Base-by-base conservation (phyloP, 169 alveolate species). In the Eimeria nieschulzi region DNA sequence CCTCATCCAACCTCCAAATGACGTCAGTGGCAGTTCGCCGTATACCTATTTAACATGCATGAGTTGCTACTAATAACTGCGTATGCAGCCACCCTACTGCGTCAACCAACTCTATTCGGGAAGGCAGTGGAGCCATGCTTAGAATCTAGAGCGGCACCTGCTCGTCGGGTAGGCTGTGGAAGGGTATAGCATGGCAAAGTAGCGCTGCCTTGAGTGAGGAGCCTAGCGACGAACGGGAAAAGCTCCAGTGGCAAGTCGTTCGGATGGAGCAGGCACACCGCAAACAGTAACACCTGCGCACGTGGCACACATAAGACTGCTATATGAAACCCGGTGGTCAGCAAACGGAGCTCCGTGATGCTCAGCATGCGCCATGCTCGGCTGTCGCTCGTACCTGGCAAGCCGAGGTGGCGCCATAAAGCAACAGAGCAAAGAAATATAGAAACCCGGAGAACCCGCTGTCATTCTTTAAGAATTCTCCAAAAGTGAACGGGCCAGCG, bases 171-270 rank as follows among this genome's bases (percentile, higher is more conserved):
- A 25, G 75, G 76, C 46, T 6, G 68, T 12, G 76, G 76, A 23
- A 21, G 26, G 26, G 76, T 66, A 21, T 66, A 66, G 39, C 7
- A 66, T 9, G 76, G 76, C 17, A 66, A 26, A 3, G 25, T 17
- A 10, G 76, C 76, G 39, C 46, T 19, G 21, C 76, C 76, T 13
- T 66, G 76, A 17, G 76, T 66, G 15, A 66, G 26, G 6, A 66
- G 76, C 23, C 76, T 17, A 15, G 76, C 25, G 26, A 21, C 76
- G 0, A 66, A 66, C 7, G 76, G 76, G 51, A 66, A 39, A 13
- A 66, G 76, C 26, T 66, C 76, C 46, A 66, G 39, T 10, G 76
- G 76, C 25, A 66, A 26, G 39, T 66, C 76, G 76, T 66, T 66
- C 46, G 76, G 76, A 21, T 23, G 46, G 15, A 66, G 46, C 46